These are phyloP conservation scores for Colletotrichum siamense DNA, from an alignment of 2,329 filamentous ascomycete species.

Conservation along the genomic window DNA sequence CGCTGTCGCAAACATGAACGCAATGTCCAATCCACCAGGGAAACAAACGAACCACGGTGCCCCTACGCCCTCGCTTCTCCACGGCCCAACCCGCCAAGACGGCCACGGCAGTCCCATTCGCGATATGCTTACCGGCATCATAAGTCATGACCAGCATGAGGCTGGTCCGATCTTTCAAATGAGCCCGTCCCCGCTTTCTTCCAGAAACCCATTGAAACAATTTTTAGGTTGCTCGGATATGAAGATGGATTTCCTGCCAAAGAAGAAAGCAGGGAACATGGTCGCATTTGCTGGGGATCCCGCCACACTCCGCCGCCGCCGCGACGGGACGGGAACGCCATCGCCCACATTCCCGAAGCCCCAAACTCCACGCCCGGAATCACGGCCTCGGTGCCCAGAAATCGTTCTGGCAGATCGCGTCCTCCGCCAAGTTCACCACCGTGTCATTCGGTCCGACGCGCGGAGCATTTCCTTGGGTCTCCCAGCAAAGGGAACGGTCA, in stretches of 20 bases:
- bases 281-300: background rate
- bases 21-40: background rate
- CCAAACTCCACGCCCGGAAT: background rate
- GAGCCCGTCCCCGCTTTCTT: background rate
- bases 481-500: background rate
- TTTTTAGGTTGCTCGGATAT: background rate
- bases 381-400: background rate
- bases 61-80: background rate
- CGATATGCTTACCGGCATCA: background rate
- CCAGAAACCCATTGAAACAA: constrained; percentile 7
- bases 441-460: background rate
- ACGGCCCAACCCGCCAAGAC: constrained; percentile 3
- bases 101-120: background rate
- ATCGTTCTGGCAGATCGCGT: background rate
- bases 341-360: constrained; percentile 7
- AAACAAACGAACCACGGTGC: background rate
- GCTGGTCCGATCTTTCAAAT: background rate
- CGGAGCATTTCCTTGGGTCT: background rate
- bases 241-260: background rate
- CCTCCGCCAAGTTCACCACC: background rate
- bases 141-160: background rate
- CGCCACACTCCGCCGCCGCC: background rate
- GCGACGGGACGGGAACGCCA: background rate
- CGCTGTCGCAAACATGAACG: background rate
- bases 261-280: background rate